A percentile compares a stretch with the other conserved stretches of the same genome.
phyloP scores from a whole-genome alignment of 2,329 filamentous ascomycete species.

The Talaromyces pinophilus region DNA sequence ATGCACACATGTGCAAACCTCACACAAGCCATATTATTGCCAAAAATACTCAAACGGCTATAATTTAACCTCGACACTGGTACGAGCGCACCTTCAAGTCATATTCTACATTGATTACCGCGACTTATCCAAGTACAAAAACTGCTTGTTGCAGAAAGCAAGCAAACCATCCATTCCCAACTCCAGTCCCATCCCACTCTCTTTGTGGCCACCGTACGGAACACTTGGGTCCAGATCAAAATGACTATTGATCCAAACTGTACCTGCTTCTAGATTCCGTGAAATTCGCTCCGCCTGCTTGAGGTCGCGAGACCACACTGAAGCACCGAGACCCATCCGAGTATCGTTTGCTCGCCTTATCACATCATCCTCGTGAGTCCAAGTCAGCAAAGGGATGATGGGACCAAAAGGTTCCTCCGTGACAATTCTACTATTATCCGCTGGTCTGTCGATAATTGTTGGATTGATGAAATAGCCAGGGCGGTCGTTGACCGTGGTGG shows the following conservation, averaged over 20 bases:
- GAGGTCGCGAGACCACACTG: slow-evolving; percentile 5
- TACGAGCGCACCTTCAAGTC: not conserved
- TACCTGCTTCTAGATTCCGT: not conserved
- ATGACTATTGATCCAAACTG: slow-evolving; percentile 11
- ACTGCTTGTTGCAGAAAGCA: slow-evolving; percentile 1
- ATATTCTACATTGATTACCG: not conserved
- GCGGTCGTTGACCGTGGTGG: not conserved
- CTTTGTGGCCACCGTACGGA: slow-evolving; percentile 11
- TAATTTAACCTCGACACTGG: not conserved
- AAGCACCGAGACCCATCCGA: slow-evolving; percentile 11
- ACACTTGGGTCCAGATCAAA: not conserved
- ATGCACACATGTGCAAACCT: no score
- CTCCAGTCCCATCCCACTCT: slow-evolving; percentile 17
- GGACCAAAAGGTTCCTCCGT: slow-evolving; percentile 39
- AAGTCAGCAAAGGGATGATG: slow-evolving; percentile 64
- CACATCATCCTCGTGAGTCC: slow-evolving; percentile 62
- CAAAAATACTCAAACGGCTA: not conserved
- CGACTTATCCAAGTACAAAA: not conserved
- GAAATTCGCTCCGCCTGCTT: slow-evolving; percentile 5
- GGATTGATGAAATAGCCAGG: slow-evolving; percentile 11
- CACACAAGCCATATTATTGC: not conserved
- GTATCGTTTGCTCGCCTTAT: slow-evolving; percentile 48
- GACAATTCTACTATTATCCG: slow-evolving; percentile 5
- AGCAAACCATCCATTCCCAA: slow-evolving; percentile 11
- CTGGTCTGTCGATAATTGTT: slow-evolving; percentile 11